phyloP scores from a whole-genome alignment of 192 early-diverging fungal species.

The Dimargaris cristalligena region DNA sequence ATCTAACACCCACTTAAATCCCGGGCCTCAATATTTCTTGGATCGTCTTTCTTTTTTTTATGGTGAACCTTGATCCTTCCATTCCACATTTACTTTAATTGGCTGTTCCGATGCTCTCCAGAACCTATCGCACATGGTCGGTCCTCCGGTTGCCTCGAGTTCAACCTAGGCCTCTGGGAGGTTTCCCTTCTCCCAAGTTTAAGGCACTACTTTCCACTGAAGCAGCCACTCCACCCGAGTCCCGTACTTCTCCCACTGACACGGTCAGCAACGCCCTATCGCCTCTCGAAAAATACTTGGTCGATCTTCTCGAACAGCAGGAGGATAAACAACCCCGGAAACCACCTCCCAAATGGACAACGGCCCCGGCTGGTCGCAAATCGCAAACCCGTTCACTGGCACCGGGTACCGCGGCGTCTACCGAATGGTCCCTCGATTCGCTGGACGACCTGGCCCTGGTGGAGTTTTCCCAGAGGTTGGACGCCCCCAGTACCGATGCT shows the following conservation, averaged over 20 bases:
- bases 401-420: neutral
- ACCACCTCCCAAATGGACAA: neutral
- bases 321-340: neutral
- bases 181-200: no score
- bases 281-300: constrained; percentile 10
- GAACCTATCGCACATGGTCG: no score
- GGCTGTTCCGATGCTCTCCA: no score
- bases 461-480: constrained; percentile 1
- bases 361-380: neutral
- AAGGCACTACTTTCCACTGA: no score
- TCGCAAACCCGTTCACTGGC: neutral
- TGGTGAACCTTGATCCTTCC: no score
- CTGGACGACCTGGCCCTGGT: constrained; percentile 2
- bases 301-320: constrained; percentile 6
- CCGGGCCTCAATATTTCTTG: no score
- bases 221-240: no score
- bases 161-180: no score
- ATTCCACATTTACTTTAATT: no score
- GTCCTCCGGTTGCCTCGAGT: no score
- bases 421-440: neutral
- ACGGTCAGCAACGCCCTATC: neutral
- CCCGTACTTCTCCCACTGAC: neutral
- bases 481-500: neutral
- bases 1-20: no score
- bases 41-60: no score